These are phyloP conservation scores for Rhizopogon rudus DNA, from an alignment of 768 basidiomycete species.

Conservation along the genomic window DNA sequence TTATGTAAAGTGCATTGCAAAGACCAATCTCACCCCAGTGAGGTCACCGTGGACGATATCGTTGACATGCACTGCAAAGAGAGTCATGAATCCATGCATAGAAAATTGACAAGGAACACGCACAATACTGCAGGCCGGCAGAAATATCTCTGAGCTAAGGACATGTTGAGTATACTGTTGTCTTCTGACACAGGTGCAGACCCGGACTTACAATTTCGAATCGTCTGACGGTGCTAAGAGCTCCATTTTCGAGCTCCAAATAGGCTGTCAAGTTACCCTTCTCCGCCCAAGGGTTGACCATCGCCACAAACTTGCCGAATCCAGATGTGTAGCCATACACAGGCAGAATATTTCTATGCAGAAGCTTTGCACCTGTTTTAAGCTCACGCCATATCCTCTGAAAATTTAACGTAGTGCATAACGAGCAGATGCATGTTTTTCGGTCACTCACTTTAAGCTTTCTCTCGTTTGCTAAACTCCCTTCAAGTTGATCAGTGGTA, in stretches of 20 bases:
- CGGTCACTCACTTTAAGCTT: conserved; percentile 6
- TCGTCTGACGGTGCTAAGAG: conserved; percentile 3
- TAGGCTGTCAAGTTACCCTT: conserved; percentile 12
- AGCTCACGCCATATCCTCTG: conserved; percentile 16
- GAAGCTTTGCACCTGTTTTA: conserved; percentile 12
- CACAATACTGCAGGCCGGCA: background rate
- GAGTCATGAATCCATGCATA: background rate
- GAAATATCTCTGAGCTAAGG: background rate
- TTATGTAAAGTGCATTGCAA: background rate
- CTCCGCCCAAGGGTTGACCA: conserved; percentile 16
- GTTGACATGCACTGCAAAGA: background rate
- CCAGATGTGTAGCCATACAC: conserved; percentile 12
- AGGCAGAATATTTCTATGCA: conserved; percentile 14
- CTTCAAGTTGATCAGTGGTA: background rate
- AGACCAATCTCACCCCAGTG: conserved; percentile 1
- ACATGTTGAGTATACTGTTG: background rate
- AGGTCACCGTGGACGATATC: conserved; percentile 4
- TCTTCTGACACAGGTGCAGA: no score
- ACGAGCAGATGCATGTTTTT: background rate
- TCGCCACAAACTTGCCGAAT: conserved; percentile 16
- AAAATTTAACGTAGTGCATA: background rate
- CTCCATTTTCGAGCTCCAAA: conserved; percentile 1
- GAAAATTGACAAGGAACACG: background rate
- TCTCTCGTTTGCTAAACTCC: conserved; percentile 3
- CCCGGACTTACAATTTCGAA: conserved; percentile 10